Conservation (phyloP, 1,284 basidiomycete genomes). For the Psilocybe mexicana region DNA sequence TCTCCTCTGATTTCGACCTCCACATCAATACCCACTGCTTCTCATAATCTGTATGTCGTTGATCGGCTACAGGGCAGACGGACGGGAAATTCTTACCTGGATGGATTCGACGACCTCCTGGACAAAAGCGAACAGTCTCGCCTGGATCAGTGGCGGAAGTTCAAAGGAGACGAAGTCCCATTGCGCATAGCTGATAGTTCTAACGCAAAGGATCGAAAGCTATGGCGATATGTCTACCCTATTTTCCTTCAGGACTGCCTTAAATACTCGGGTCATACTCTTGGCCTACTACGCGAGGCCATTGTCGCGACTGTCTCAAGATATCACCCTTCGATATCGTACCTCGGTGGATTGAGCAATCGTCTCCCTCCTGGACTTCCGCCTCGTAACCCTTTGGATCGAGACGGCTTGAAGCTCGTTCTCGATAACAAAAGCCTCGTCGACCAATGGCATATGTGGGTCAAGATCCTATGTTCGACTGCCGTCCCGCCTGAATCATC, state of each 20-base stretch:
- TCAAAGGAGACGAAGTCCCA: slow-evolving; percentile 50
- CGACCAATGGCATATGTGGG: slow-evolving; percentile 89
- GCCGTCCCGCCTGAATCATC: slow-evolving; percentile 66
- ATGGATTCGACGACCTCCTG: slow-evolving; percentile 67
- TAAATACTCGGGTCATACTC: slow-evolving; percentile 44
- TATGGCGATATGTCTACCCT: slow-evolving; percentile 76
- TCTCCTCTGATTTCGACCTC: slow-evolving; percentile 43
- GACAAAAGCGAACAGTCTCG: slow-evolving; percentile 59
- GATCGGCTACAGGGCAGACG: slow-evolving; percentile 52
- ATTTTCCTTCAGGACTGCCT: slow-evolving; percentile 57
- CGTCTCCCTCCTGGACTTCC: slow-evolving; percentile 46
- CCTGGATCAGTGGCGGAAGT: slow-evolving; percentile 63
- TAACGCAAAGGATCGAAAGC: slow-evolving; percentile 59
- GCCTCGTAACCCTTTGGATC: slow-evolving; percentile 44
- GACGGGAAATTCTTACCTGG: slow-evolving; percentile 45
- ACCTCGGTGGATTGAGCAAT: slow-evolving; percentile 64
- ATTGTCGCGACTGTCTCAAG: slow-evolving; percentile 65
- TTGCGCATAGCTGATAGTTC: slow-evolving; percentile 69
- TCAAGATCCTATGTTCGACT: slow-evolving; percentile 81
- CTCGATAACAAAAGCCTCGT: slow-evolving; percentile 68
- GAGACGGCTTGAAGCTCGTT: slow-evolving; percentile 51
- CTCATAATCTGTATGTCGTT: slow-evolving; percentile 39
- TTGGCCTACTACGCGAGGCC: slow-evolving; percentile 58
- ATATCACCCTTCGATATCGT: slow-evolving; percentile 67
- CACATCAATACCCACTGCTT: slow-evolving; percentile 20